Base-by-base conservation (phyloP, 768 basidiomycete species). In the Baorangia bicolor region DNA sequence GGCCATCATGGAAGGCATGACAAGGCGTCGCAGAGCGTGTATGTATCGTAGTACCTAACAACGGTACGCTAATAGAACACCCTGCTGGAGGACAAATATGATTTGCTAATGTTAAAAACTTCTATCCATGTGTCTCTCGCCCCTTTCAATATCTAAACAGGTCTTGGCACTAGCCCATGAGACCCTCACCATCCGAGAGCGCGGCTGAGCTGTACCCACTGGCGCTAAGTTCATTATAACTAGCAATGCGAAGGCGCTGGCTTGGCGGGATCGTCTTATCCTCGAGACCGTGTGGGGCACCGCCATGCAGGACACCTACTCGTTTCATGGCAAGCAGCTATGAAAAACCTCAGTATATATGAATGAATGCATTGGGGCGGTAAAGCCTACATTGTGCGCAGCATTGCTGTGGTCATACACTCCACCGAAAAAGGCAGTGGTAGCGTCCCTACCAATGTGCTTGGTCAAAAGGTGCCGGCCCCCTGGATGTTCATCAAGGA, bases 401-500 rank as follows among this genome's bases (percentile, higher is more conserved):
- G 90, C 89, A 67, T 93, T 93, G 30, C 88, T 90, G 66, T 92
- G 90, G 60, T 89, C 88, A 65, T 91, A 91, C 2, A 93, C 86
- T 57, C 88, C 90, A 57, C 94, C 94, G 65, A 95, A 94, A 81
- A 95, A 96, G 3, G 92, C 92, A 0, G 91, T 90, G 5, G 92
- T 92, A 4, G 89, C 92, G 64, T 95, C 94, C 70, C 85, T 91
- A 54, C 93, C 92, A 61, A 94, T 89, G 71, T 87, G 81, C 72
- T 90, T 89, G 61, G 85, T 81, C 52, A 95, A 75, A 23, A 92
- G 74, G 67, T 93, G 90, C 5, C 86, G 83, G 16, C 94, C 93
- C 64, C 94, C 93, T 9, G 94, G 94, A 69, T 96, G 93, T 62
- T 94, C 91, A 37, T 92, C 88, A 53, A 88, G 80, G 76, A 94